A percentile compares a stretch with the other conserved stretches of the same genome.
These are phyloP conservation scores for Calonectria pteridis DNA, from an alignment of 2,329 filamentous ascomycete genomes.

Conservation along the genomic window DNA sequence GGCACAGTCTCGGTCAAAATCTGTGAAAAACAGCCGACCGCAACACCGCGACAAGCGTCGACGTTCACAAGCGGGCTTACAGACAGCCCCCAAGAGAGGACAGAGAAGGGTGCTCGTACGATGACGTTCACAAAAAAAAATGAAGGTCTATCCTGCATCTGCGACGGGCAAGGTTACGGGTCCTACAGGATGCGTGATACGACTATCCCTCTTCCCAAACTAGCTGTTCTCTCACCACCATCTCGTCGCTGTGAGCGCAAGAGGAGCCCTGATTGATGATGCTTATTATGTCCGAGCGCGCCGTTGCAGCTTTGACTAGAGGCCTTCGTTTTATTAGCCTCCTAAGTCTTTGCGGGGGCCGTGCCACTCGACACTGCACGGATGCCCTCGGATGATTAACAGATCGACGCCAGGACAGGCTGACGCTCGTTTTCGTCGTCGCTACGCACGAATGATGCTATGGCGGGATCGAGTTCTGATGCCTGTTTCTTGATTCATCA, in stretches of 20 bases:
- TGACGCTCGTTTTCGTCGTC: not conserved
- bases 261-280: not conserved
- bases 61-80: not conserved
- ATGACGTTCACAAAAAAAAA: not conserved
- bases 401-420: not conserved
- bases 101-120: not conserved
- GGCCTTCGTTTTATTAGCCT: not conserved
- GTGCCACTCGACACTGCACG: not conserved
- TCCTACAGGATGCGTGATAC: not conserved
- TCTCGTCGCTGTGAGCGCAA: not conserved
- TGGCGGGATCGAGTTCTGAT: not conserved
- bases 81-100: not conserved
- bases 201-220: not conserved
- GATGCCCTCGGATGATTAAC: not conserved
- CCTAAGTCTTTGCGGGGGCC: not conserved
- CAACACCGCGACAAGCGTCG: not conserved
- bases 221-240: not conserved
- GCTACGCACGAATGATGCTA: not conserved
- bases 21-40: not conserved
- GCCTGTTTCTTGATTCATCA: not conserved
- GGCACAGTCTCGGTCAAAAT: conserved; percentile 1
- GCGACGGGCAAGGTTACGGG: not conserved
- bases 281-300: not conserved
- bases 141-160: not conserved
- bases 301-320: not conserved